Evolutionary conservation across 768 basidiomycete species (phyloP).

Genomic region (Pulveroboletus sp.): DNA sequence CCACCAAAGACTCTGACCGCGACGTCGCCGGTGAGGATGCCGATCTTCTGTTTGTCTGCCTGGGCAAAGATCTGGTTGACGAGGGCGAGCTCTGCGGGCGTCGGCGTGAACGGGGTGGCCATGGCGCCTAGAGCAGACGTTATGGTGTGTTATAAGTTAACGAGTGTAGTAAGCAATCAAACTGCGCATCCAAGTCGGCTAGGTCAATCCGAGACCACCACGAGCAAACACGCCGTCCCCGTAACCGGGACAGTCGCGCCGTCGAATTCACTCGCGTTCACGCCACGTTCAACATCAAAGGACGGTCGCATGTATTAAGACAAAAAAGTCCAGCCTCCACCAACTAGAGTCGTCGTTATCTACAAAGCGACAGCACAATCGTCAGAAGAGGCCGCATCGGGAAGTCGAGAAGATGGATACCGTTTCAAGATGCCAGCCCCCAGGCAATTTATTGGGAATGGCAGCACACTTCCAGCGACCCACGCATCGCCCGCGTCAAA

Average conservation of each 20-base stretch:
- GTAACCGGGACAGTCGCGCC: too few species aligned
- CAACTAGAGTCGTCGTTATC: conserved; percentile 8
- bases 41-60: conserved; percentile 74
- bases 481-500: conserved; percentile 11
- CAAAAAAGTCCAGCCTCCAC: too few species aligned
- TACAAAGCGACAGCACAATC: background rate
- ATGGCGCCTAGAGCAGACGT: conserved; percentile 24
- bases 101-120: conserved; percentile 43
- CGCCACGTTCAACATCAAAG: too few species aligned
- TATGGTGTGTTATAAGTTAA: conserved; percentile 22
- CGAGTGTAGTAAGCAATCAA: background rate
- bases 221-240: too few species aligned
- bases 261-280: too few species aligned
- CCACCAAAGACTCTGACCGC: conserved; percentile 85
- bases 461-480: conserved; percentile 19
- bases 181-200: too few species aligned
- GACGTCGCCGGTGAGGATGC: conserved; percentile 84
- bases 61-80: conserved; percentile 69
- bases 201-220: too few species aligned
- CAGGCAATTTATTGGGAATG: conserved; percentile 23
- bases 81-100: conserved; percentile 50
- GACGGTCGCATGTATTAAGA: too few species aligned
- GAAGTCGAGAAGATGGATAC: background rate
- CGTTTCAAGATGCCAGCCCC: too few species aligned
- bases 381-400: background rate